Evolutionary conservation across 352 stramenopile species (phyloP).

Genomic region (Globisporangium alternatum): DNA sequence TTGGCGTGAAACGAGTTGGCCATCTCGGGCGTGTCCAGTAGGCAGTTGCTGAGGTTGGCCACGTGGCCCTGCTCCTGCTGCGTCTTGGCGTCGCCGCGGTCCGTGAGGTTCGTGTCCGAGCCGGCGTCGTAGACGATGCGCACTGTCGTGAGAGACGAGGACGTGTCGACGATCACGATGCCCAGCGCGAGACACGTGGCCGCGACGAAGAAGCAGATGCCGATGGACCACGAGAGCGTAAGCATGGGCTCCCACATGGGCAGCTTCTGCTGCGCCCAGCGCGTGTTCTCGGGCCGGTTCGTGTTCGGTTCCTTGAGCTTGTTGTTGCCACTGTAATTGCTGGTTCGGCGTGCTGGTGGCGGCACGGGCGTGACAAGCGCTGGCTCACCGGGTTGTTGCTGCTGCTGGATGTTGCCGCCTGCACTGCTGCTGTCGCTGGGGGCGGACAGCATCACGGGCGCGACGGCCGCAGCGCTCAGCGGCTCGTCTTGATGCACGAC

Average conservation of each 20-base stretch:
- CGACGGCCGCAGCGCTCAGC: neutral
- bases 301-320: conserved; percentile 14
- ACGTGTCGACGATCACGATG: conserved; percentile 45
- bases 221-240: conserved; percentile 60
- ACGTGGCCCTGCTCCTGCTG: conserved; percentile 37
- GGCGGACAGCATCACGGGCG: conserved; percentile 5
- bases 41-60: conserved; percentile 45
- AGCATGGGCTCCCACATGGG: conserved; percentile 75
- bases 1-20: conserved; percentile 71
- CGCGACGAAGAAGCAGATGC: conserved; percentile 44
- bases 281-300: conserved; percentile 54
- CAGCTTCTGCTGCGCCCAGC: conserved; percentile 64
- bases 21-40: conserved; percentile 28
- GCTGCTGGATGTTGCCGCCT: neutral
- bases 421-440: neutral
- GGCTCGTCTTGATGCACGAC: conserved; percentile 23
- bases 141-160: conserved; percentile 43
- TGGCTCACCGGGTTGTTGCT: neutral
- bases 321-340: conserved; percentile 1
- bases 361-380: conserved; percentile 4
- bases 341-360: neutral
- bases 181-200: conserved; percentile 44
- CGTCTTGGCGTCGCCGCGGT: conserved; percentile 19
- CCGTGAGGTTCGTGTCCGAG: conserved; percentile 21
- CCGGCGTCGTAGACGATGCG: conserved; percentile 64